Percentiles rank a stretch among this genome's conserved stretches.
phyloP scores from a whole-genome alignment of 495 filamentous ascomycete species.

The Coniosporium apollinis region DNA sequence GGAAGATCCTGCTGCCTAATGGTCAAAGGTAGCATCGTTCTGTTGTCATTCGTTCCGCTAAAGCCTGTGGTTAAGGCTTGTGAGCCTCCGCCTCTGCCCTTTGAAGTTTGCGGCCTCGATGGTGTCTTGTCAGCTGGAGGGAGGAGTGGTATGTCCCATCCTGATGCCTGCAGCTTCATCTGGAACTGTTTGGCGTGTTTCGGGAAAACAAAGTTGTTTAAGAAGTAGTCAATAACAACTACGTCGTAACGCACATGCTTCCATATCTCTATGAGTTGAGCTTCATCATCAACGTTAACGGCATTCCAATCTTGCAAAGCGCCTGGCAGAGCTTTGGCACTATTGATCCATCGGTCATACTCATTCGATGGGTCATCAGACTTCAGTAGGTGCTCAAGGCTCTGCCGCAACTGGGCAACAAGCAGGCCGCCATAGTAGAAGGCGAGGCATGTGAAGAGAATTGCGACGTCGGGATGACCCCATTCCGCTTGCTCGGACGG shows the following conservation, averaged over 20 bases:
- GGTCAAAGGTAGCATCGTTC: constrained; percentile 31
- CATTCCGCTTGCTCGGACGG: constrained; percentile 34
- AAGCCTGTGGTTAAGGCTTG: constrained; percentile 31
- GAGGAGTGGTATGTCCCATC: constrained; percentile 35
- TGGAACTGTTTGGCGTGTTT: constrained; percentile 34
- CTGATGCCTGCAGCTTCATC: constrained; percentile 34
- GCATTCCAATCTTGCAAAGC: constrained; percentile 27
- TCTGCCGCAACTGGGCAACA: constrained; percentile 24
- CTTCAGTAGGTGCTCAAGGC: constrained; percentile 25
- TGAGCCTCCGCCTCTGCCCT: neutral
- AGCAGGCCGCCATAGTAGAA: constrained; percentile 35
- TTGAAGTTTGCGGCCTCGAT: constrained; percentile 1
- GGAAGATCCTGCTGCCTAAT: constrained; percentile 36
- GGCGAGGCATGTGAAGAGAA: constrained; percentile 33
- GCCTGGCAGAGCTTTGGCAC: constrained; percentile 21
- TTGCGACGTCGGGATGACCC: constrained; percentile 39
- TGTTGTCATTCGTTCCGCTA: constrained; percentile 37
- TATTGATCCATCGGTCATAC: constrained; percentile 31
- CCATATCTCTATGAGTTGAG: constrained; percentile 29
- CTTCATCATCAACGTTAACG: constrained; percentile 34
- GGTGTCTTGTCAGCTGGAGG: neutral
- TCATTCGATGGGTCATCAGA: constrained; percentile 34
- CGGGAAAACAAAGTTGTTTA: constrained; percentile 40
- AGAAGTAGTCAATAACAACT: constrained; percentile 31
- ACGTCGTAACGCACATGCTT: constrained; percentile 20